A percentile compares a stretch with the other conserved stretches of the same genome.
Conservation (phyloP, 2,329 filamentous ascomycete species). For the Zalaria sp. region DNA sequence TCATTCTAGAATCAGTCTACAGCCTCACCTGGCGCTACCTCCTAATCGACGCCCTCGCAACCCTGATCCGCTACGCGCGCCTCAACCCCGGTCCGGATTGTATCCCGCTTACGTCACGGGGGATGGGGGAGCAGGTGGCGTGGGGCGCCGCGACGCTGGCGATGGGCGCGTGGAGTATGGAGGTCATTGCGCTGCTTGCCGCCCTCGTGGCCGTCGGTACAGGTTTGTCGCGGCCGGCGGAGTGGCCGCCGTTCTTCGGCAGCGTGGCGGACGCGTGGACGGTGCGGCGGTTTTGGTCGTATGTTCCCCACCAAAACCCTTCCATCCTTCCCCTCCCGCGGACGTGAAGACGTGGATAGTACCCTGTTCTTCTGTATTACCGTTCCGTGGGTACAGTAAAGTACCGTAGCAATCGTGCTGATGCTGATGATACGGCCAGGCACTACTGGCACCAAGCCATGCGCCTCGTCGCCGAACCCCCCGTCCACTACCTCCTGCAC, state of each 20-base stretch:
- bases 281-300: not conserved
- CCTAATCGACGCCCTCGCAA: not conserved
- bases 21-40: not conserved
- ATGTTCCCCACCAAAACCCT: not conserved
- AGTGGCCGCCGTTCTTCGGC: not conserved
- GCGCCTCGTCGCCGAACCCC: not conserved
- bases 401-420: not conserved
- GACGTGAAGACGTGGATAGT: not conserved
- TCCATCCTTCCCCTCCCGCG: too few species aligned
- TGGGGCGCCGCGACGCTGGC: not conserved
- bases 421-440: not conserved
- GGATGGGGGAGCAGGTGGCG: not conserved
- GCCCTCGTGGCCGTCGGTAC: not conserved
- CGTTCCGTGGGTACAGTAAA: too few species aligned
- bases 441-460: not conserved
- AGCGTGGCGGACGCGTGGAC: not conserved
- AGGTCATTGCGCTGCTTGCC: not conserved
- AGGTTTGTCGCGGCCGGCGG: not conserved
- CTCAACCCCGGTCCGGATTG: not conserved
- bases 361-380: not conserved
- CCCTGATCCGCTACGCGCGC: not conserved
- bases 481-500: not conserved
- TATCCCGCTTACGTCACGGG: not conserved
- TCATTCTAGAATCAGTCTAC: not conserved
- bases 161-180: not conserved